Conservation (phyloP, 2,329 filamentous ascomycete species). For the Xylaria sp. region DNA sequence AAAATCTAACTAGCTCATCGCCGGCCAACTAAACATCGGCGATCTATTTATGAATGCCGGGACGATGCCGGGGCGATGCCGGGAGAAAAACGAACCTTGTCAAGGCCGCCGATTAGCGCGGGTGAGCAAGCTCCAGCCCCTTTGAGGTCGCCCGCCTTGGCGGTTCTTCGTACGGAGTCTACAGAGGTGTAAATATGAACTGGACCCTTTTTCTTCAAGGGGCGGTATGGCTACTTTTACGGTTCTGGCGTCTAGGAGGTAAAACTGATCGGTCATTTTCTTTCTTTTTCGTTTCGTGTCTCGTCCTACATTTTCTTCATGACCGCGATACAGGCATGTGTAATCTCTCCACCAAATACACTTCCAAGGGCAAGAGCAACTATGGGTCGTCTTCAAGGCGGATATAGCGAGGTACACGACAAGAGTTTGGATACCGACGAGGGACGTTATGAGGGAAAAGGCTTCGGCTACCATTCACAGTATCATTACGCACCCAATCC, state of each 20-base stretch:
- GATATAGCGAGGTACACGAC: conserved; percentile 8
- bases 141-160: not conserved
- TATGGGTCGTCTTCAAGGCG: conserved; percentile 16
- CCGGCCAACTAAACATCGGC: not conserved
- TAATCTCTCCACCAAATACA: not conserved
- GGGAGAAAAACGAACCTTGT: not conserved
- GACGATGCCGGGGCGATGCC: too few relatives aligned
- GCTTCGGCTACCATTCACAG: conserved; percentile 19
- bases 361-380: conserved; percentile 3
- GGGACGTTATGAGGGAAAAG: conserved; percentile 10
- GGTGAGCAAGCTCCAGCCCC: not conserved
- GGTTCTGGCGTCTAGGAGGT: not conserved
- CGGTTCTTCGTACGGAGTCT: not conserved
- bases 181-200: not conserved
- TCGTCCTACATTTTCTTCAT: not conserved
- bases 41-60: conserved; percentile 5
- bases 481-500: conserved; percentile 15
- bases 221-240: not conserved
- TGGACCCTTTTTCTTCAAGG: not conserved
- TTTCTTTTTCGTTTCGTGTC: not conserved
- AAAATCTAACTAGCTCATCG: not conserved
- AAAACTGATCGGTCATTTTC: not conserved
- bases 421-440: not conserved
- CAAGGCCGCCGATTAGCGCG: not conserved
- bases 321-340: not conserved